These are phyloP conservation scores for Pseudonitzschia multiseries DNA, from an alignment of 108 stramenopile genomes.

Conservation along the genomic window DNA sequence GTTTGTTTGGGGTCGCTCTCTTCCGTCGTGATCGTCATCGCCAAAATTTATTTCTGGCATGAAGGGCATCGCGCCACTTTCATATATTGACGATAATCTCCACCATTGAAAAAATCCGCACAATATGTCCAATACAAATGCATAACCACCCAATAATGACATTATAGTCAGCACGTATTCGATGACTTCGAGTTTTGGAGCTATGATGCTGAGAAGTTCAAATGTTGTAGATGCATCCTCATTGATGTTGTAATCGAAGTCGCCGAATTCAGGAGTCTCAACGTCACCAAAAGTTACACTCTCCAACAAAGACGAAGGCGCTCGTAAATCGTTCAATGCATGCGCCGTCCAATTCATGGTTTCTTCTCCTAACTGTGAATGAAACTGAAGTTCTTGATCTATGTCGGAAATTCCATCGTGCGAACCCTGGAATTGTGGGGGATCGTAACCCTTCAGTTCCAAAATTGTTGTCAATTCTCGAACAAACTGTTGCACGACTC, in stretches of 20 bases:
- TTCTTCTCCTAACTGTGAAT: slow-evolving; percentile 1
- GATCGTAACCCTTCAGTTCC: slow-evolving; percentile 41
- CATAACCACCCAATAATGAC: slow-evolving; percentile 13
- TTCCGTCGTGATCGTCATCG: slow-evolving; percentile 15
- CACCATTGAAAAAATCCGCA: slow-evolving; percentile 36
- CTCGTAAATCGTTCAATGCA: background rate
- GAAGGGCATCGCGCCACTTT: slow-evolving; percentile 28
- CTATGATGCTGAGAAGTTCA: slow-evolving; percentile 25
- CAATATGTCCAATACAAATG: slow-evolving; percentile 37
- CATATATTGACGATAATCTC: slow-evolving; percentile 29
- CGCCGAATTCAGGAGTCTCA: background rate
- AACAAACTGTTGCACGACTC: background rate
- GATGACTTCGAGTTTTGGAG: slow-evolving; percentile 35
- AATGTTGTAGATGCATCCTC: slow-evolving; percentile 33
- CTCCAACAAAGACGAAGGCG: background rate
- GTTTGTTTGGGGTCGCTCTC: slow-evolving; percentile 14
- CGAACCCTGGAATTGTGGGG: slow-evolving; percentile 36
- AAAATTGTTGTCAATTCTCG: slow-evolving; percentile 21
- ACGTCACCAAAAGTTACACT: slow-evolving; percentile 2
- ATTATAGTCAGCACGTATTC: slow-evolving; percentile 14
- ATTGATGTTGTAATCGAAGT: background rate
- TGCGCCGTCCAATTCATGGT: background rate
- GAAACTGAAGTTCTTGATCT: slow-evolving; percentile 19
- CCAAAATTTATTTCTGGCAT: slow-evolving; percentile 38
- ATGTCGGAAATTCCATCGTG: slow-evolving; percentile 10